Conservation (phyloP, 1,284 basidiomycete species). For the Meripilus lineatus region DNA sequence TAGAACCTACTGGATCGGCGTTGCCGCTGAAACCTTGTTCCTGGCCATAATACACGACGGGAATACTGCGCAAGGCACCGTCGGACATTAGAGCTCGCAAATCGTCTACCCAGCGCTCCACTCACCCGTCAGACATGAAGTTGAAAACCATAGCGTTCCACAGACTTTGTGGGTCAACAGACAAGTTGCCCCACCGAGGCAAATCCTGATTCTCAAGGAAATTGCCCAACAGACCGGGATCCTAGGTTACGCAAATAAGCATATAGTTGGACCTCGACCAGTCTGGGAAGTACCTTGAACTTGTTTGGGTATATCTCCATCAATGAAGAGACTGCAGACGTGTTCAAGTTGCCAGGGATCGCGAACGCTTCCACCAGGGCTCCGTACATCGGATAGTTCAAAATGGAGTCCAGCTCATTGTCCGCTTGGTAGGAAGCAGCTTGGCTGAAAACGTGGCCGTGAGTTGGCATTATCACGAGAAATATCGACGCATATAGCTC, state of each 20-base stretch:
- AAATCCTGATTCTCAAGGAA: conserved; percentile 61
- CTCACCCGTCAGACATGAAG: conserved; percentile 30
- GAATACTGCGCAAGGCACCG: conserved; percentile 33
- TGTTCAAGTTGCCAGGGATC: conserved; percentile 29
- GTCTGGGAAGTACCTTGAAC: conserved; percentile 25
- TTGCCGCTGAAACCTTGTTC: conserved; percentile 46
- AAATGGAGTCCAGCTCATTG: conserved; percentile 41
- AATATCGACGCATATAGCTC: conserved; percentile 14
- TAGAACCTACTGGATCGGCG: conserved; percentile 21
- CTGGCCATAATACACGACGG: conserved; percentile 53
- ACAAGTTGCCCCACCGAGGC: conserved; percentile 43
- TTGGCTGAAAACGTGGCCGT: conserved; percentile 14
- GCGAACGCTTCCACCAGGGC: conserved; percentile 36
- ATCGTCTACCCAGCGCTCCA: no score
- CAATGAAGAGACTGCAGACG: conserved; percentile 27
- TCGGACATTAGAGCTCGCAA: no score
- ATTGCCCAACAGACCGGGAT: conserved; percentile 39
- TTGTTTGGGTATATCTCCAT: conserved; percentile 27
- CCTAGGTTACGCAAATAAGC: conserved; percentile 15
- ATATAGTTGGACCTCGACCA: not conserved
- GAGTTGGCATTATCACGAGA: conserved; percentile 3
- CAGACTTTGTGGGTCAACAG: conserved; percentile 31
- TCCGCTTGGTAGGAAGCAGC: conserved; percentile 24
- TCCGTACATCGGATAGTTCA: conserved; percentile 52
- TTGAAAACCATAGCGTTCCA: conserved; percentile 33